Conservation (phyloP, 2,329 filamentous ascomycete species). For the Fusarium tuaranense region DNA sequence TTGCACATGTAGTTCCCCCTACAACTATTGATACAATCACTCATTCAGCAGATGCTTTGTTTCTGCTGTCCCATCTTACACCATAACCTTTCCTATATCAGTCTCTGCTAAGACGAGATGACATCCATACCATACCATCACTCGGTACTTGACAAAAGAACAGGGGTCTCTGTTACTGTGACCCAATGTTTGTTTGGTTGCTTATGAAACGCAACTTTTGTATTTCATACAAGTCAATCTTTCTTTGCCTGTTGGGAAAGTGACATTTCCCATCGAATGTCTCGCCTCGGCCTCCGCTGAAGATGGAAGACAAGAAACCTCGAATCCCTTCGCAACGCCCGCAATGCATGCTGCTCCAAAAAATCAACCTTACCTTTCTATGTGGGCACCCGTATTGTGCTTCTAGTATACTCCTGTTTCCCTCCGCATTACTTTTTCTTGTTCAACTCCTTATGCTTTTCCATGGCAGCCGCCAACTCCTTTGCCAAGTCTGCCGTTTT, state of each 20-base stretch:
- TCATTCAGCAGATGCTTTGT: neutral
- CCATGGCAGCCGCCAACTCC: constrained; percentile 63
- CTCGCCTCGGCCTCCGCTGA: neutral
- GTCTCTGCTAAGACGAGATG: neutral
- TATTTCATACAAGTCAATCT: constrained; percentile 40
- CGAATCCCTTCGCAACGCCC: constrained; percentile 41
- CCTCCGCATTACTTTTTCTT: constrained; percentile 59
- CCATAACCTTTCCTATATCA: neutral
- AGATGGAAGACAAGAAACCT: constrained; percentile 23
- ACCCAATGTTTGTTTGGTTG: neutral
- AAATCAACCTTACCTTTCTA: constrained; percentile 44
- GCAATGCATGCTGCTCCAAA: constrained; percentile 40
- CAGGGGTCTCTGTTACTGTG: neutral
- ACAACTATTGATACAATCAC: neutral
- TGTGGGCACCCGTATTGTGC: constrained; percentile 35
- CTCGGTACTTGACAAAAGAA: constrained; percentile 4
- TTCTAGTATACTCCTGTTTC: constrained; percentile 40
- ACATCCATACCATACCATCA: constrained; percentile 1
- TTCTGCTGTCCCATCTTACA: neutral
- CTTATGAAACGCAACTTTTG: constrained; percentile 34
- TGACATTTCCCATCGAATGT: constrained; percentile 7
- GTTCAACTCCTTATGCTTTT: constrained; percentile 67
- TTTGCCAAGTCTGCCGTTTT: constrained; percentile 72
- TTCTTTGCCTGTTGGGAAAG: constrained; percentile 33
- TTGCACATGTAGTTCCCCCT: neutral